phyloP scores from a whole-genome alignment of 2,329 filamentous ascomycete species.

The Diplocarpon mali region DNA sequence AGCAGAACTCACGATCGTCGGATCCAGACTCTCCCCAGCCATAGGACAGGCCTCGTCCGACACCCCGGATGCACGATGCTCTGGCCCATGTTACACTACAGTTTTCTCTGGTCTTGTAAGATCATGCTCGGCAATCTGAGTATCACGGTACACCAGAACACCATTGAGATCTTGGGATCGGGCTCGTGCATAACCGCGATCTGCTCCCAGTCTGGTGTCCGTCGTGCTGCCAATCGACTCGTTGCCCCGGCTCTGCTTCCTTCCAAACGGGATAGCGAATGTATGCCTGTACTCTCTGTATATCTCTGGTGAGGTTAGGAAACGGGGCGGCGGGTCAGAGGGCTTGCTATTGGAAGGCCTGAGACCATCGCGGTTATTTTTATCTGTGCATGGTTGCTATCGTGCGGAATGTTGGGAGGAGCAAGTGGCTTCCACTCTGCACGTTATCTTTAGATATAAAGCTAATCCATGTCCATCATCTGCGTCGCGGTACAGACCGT shows the following conservation, averaged over 20 bases:
- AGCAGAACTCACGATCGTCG: background rate
- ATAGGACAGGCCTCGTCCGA: background rate
- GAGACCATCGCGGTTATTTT: background rate
- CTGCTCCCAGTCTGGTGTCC: slow-evolving; percentile 3
- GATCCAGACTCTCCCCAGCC: background rate
- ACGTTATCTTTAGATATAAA: slow-evolving; percentile 17
- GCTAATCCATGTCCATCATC: slow-evolving; percentile 17
- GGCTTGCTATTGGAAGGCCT: slow-evolving; percentile 4
- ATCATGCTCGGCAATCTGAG: slow-evolving; percentile 21
- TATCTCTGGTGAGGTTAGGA: background rate
- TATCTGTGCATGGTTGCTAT: slow-evolving; percentile 9
- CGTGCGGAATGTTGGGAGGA: background rate
- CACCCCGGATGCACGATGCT: background rate
- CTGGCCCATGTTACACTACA: slow-evolving; percentile 1
- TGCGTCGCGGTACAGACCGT: slow-evolving; percentile 6
- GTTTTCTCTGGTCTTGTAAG: slow-evolving; percentile 4
- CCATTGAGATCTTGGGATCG: slow-evolving; percentile 18
- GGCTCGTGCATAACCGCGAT: slow-evolving; percentile 10
- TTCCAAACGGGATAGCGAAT: background rate
- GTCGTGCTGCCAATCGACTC: slow-evolving; percentile 8
- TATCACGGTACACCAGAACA: slow-evolving; percentile 7
- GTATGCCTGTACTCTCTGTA: background rate
- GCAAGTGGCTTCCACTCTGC: slow-evolving; percentile 6
- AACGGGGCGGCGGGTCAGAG: slow-evolving; percentile 1
- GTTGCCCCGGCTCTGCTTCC: background rate